Evolutionary conservation across 2,329 filamentous ascomycete genomes (phyloP).

Genomic region (Pestalotiopsis sp.): DNA sequence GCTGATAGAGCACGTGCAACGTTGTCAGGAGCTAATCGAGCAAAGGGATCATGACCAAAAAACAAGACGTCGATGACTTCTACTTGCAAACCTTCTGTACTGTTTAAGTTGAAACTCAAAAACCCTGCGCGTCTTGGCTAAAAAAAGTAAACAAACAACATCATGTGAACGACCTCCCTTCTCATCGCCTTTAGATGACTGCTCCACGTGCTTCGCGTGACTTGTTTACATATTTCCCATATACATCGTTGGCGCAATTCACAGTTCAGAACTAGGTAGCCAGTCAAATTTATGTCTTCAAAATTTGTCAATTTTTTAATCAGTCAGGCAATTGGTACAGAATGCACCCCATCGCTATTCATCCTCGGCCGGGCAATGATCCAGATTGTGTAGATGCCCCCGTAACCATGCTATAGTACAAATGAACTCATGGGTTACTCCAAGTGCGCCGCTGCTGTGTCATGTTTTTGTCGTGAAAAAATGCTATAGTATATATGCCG

Average conservation of each 20-base stretch:
- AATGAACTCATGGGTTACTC: background rate
- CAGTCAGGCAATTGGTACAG: too few species aligned
- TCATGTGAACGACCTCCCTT: background rate
- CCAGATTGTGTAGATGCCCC: background rate
- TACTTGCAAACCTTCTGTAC: background rate
- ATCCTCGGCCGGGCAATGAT: background rate
- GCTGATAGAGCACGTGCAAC: too few species aligned
- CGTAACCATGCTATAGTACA: background rate
- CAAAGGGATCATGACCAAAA: too few species aligned
- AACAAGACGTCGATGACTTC: background rate
- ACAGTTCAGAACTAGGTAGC: too few species aligned
- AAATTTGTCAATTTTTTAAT: too few species aligned
- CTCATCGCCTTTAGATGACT: too few species aligned
- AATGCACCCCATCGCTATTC: background rate
- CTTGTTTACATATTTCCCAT: too few species aligned
- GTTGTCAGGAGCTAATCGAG: background rate
- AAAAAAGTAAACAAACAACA: background rate
- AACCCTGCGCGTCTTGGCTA: background rate
- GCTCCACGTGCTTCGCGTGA: too few species aligned
- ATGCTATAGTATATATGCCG: background rate
- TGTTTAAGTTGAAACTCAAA: background rate
- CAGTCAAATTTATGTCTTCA: too few species aligned
- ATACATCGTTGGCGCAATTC: too few species aligned
- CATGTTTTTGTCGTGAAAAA: background rate
- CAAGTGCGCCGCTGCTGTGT: background rate